Percentiles rank a stretch among this genome's conserved stretches.
Conservation (phyloP, 2,329 filamentous ascomycete genomes). For the Clonostachys solani region DNA sequence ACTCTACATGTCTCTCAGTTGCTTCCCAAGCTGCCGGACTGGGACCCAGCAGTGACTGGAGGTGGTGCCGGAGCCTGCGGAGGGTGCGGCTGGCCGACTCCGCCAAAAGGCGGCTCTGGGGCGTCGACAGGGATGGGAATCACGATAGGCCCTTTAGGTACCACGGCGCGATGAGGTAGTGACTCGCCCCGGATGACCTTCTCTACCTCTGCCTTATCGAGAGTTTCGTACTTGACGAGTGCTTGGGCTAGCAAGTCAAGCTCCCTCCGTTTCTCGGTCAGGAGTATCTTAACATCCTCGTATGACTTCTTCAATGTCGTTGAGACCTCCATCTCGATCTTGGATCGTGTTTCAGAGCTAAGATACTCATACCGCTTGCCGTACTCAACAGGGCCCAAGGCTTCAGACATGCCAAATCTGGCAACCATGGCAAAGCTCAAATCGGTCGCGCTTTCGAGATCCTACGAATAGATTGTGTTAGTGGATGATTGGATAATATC, state of each 20-base stretch:
- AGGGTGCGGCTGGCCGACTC: constrained; percentile 23
- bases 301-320: constrained; percentile 79
- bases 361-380: constrained; percentile 74
- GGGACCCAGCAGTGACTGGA: not conserved
- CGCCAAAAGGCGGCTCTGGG: constrained; percentile 23
- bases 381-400: constrained; percentile 87
- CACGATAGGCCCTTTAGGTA: constrained; percentile 49
- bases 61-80: constrained; percentile 21
- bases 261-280: constrained; percentile 74
- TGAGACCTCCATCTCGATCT: constrained; percentile 87
- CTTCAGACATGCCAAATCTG: constrained; percentile 81
- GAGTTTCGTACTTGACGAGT: constrained; percentile 88
- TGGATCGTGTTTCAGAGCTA: constrained; percentile 79
- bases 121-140: constrained; percentile 28
- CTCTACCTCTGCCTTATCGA: constrained; percentile 85
- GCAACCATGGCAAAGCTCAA: constrained; percentile 88
- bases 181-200: constrained; percentile 86
- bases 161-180: constrained; percentile 56
- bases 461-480: constrained; percentile 40
- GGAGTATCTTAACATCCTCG: constrained; percentile 64
- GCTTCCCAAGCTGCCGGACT: not conserved
- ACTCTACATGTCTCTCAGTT: no score
- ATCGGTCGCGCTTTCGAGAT: constrained; percentile 77
- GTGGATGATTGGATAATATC: not conserved
- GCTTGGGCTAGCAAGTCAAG: constrained; percentile 85